phyloP scores from a whole-genome alignment of 768 basidiomycete species.

The Amanita phalloides region DNA sequence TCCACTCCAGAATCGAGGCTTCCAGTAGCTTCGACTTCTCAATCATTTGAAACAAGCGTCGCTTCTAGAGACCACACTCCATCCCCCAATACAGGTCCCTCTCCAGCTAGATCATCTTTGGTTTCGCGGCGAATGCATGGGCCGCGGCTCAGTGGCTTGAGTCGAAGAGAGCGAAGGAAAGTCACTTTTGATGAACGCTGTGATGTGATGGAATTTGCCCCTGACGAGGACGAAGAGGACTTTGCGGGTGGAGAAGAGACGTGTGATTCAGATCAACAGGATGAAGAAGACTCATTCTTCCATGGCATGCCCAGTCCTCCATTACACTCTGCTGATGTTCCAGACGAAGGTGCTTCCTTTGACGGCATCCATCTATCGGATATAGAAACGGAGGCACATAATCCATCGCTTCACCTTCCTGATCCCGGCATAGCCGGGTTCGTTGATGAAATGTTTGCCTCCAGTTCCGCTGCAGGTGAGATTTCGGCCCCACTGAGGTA shows the following conservation, averaged over 20 bases:
- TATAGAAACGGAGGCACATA: constrained; percentile 20
- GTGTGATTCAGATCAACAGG: constrained; percentile 19
- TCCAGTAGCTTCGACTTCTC: constrained; percentile 13
- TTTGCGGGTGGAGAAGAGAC: constrained; percentile 17
- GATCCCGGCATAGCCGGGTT: constrained; percentile 61
- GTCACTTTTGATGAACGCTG: constrained; percentile 74
- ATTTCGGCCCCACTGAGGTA: constrained; percentile 13
- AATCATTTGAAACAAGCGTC: constrained; percentile 10
- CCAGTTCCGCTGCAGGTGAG: constrained; percentile 18
- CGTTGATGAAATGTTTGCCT: constrained; percentile 57
- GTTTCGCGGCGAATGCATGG: constrained; percentile 69
- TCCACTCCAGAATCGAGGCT: constrained; percentile 11
- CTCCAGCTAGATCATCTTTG: constrained; percentile 56
- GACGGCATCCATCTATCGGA: constrained; percentile 36
- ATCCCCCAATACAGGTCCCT: constrained; percentile 21
- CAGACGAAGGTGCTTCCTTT: constrained; percentile 26
- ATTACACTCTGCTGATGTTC: constrained; percentile 8
- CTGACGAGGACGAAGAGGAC: constrained; percentile 35
- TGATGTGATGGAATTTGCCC: constrained; percentile 75
- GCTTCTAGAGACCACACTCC: constrained; percentile 17
- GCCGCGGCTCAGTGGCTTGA: constrained; percentile 48
- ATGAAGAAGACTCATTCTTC: constrained; percentile 36
- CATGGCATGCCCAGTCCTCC: constrained; percentile 8
- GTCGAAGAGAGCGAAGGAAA: constrained; percentile 50
- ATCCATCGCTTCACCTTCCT: constrained; percentile 25